Base-by-base conservation (phyloP, 163 green algal genomes). In the Picocystis sp. region DNA sequence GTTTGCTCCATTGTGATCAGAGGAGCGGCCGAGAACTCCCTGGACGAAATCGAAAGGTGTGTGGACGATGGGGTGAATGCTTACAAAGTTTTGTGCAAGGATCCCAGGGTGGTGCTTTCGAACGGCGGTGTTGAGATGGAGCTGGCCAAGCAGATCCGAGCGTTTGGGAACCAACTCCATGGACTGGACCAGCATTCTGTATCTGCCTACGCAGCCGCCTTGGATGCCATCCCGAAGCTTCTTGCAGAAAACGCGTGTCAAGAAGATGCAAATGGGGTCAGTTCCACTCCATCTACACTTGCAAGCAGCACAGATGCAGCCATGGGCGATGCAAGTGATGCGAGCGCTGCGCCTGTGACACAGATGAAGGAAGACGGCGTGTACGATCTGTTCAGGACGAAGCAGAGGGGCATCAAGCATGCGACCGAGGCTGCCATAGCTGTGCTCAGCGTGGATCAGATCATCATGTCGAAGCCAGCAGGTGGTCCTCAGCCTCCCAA, bases 101-200 rank as follows among this genome's bases (percentile, higher is more conserved):
- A 96, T 58, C 55, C 81, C 19, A 72, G 87, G 29, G 60, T 73
- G 11, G 62, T 95, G 50, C 59, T 84, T 9, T 89, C 81, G 3
- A 89, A 83, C 24, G 90, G 90, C 14, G 89, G 82, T 0, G 60
- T 73, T 2, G 89, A 98, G 72, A 81, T 95, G 19, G 89, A 94
- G 65, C 41, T 98, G 5, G 81, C 81, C 8, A 56, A 76, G 13
- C 72, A 77, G 54, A 66, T 94, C 21, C 38, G 59, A 11, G 65
- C 70, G 50, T 62, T 64, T 45, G 70, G 42, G 2, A 47, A 45
- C 1, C 62, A 81, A 68, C 74, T 91, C 66, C 89, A 82, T 14
- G 89, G 89, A 3, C 76, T 98, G 55, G 86, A 94, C 41, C 86
- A 95, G 76, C 96, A 97, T 64, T 81, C 90, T 25, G 92, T 96